Evolutionary conservation across 345 rosid species (phyloP), one percentile per base, ranked within the genome.

Genomic region (Eucalyptus leucophloia): DNA sequence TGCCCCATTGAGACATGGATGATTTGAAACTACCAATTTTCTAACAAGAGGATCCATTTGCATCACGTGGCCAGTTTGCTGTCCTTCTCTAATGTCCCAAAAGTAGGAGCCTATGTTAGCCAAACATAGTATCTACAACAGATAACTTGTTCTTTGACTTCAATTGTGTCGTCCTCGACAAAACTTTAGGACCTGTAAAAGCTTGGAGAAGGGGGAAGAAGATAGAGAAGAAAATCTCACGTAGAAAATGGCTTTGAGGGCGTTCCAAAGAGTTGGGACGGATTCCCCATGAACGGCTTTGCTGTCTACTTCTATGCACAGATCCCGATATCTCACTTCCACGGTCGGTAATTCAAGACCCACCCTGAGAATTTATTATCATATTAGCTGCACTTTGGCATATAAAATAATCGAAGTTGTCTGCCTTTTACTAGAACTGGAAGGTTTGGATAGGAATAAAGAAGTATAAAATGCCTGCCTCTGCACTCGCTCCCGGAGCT

Each of bases 261-360:
- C 49, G 90, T 91, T 94, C 92, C 92, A 92, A 47, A 92, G 90
- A 42, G 94, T 91, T 18, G 93, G 93, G 54, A 94, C 90, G 69
- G 93, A 91, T 89, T 88, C 90, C 26, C 94, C 94, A 65, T 93
- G 92, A 88, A 89, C 92, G 23, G 91, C 91, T 87, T 92, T 88
- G 56, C 87, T 87, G 26, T 92, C 92, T 82, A 94, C 93, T 86
- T 93, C 93, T 26, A 94, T 89, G 3, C 72, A 89, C 87, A 93
- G 49, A 56, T 93, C 89, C 49, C 87, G 85, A 88, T 89, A 94
- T 69, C 94, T 91, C 77, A 93, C 94, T 91, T 93, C 95, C 56
- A 94, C 90, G 0, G 91, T 87, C 8, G 93, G 92, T 44, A 92
- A 86, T 30, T 90, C 89, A 90, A 94, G 53, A 26, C 93, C 92